Base-by-base conservation (phyloP, 495 filamentous ascomycete species). In the Trichoderma asperelloides region DNA sequence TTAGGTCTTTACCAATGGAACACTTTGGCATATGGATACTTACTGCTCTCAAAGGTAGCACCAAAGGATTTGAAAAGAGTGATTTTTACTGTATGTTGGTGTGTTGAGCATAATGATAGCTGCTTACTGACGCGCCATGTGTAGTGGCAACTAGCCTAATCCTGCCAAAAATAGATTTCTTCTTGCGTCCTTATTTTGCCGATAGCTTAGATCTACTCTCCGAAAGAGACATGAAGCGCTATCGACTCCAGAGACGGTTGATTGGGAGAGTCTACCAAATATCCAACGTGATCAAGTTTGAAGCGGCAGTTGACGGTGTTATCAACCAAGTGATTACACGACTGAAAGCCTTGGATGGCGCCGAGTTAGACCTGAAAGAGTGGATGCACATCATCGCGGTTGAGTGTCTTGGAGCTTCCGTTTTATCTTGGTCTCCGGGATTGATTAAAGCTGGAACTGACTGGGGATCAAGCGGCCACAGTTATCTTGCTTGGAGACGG, bases 331-430 rank as follows among this genome's bases (percentile, higher is more conserved):
- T 69, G 1, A 63, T 79, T 23, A 57, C 65, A 0, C 68, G 72
- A 41, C 47, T 80, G 3, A 70, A 65, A 25, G 28, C 27, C 0
- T 64, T 77, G 0, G 60, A 72, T 2, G 78, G 76, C 0, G 60
- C 69, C 25, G 75, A 77, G 25, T 47, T 78, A 0, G 78, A 79
- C 39, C 65, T 79, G 21, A 77, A 75, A 51, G 71, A 77, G 40
- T 80, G 78, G 78, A 74, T 80, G 72, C 78, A 80, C 68, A 73
- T 80, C 64, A 67, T 78, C 7, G 74, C 72, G 5, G 78, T 80
- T 21, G 78, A 80, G 41, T 79, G 74, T 37, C 72, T 80, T 1
- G 77, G 76, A 0, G 77, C 76, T 0, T 74, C 78, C 3, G 77
- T 79, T 0, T 66, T 80, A 0, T 72, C 74, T n/a, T 80, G 78